phyloP scores from a whole-genome alignment of 805 yeast genomes.

The Suhomyces sp. region DNA sequence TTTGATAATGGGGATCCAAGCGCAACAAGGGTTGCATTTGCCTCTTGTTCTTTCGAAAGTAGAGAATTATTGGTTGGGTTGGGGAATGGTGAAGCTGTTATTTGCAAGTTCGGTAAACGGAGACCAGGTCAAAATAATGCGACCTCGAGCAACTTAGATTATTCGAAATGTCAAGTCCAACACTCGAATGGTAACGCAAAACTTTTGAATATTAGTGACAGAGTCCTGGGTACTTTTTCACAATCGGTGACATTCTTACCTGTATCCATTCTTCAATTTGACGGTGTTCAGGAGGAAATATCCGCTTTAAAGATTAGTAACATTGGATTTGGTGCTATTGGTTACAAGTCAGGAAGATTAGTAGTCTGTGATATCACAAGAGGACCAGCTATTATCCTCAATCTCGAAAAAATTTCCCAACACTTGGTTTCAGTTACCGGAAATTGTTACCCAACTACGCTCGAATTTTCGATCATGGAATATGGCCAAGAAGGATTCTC shows the following conservation, averaged over 20 bases:
- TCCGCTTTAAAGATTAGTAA: constrained; percentile 66
- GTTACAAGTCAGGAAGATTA: constrained; percentile 72
- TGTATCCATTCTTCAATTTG: constrained; percentile 24
- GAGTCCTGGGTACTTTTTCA: constrained; percentile 47
- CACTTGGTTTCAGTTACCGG: constrained; percentile 33
- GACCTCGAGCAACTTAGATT: constrained; percentile 19
- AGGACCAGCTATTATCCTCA: constrained; percentile 66
- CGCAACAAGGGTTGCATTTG: constrained; percentile 48
- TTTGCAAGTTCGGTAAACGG: constrained; percentile 66
- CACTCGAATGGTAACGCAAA: constrained; percentile 36
- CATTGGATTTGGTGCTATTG: constrained; percentile 82
- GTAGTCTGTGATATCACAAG: constrained; percentile 71
- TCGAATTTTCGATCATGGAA: constrained; percentile 75
- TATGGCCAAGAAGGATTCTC: constrained; percentile 67
- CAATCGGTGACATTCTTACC: constrained; percentile 36
- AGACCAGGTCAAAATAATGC: constrained; percentile 17
- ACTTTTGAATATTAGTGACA: constrained; percentile 50
- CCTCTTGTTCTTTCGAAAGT: constrained; percentile 77
- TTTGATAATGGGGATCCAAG: constrained; percentile 28
- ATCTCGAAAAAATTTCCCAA: constrained; percentile 29
- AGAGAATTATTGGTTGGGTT: constrained; percentile 72
- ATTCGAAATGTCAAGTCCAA: constrained; percentile 26
- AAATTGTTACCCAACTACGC: constrained; percentile 47
- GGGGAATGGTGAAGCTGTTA: constrained; percentile 67
- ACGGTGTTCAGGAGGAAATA: constrained; percentile 39